phyloP scores from a whole-genome alignment of 192 early-diverging fungal genomes.

The Gonapodya prolifera region DNA sequence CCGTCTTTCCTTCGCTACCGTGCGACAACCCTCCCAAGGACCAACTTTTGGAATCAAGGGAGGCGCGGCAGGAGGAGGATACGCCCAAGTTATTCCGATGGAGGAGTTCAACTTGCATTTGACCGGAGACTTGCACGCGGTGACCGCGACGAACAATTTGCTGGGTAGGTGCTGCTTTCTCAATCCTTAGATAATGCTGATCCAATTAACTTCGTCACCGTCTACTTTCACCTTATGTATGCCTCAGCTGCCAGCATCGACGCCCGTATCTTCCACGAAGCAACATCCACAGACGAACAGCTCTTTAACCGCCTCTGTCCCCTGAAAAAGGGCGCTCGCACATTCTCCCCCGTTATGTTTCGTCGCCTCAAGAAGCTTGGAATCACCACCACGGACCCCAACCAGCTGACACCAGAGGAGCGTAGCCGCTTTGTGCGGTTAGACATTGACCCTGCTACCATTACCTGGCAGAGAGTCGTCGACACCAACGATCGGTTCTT shows the following conservation, averaged over 20 bases:
- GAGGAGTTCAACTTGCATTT: slow-evolving; percentile 98
- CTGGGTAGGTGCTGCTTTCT: slow-evolving; percentile 24
- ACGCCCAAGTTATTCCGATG: slow-evolving; percentile 99
- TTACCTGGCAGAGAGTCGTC: slow-evolving; percentile 92
- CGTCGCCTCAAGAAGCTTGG: slow-evolving; percentile 67
- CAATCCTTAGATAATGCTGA: neutral
- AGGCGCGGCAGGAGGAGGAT: slow-evolving; percentile 93
- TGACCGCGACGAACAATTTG: slow-evolving; percentile 94
- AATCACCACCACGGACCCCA: slow-evolving; percentile 68
- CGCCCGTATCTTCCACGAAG: slow-evolving; percentile 94
- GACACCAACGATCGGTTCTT: slow-evolving; percentile 97
- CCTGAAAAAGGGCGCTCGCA: slow-evolving; percentile 68
- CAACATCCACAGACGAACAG: slow-evolving; percentile 55
- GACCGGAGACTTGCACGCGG: slow-evolving; percentile 98
- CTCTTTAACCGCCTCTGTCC: slow-evolving; percentile 84
- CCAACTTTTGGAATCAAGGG: slow-evolving; percentile 99
- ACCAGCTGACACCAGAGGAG: slow-evolving; percentile 67
- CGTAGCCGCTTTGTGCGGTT: slow-evolving; percentile 67
- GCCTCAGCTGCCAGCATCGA: slow-evolving; percentile 88
- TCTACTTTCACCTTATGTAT: no score
- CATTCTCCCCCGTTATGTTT: slow-evolving; percentile 74
- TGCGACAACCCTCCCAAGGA: slow-evolving; percentile 97
- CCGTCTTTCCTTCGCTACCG: slow-evolving; percentile 83
- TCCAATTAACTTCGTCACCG: no score
- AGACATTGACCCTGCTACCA: slow-evolving; percentile 88